phyloP scores from a whole-genome alignment of 441 rosid genomes.

The Flueggea neowawraea region DNA sequence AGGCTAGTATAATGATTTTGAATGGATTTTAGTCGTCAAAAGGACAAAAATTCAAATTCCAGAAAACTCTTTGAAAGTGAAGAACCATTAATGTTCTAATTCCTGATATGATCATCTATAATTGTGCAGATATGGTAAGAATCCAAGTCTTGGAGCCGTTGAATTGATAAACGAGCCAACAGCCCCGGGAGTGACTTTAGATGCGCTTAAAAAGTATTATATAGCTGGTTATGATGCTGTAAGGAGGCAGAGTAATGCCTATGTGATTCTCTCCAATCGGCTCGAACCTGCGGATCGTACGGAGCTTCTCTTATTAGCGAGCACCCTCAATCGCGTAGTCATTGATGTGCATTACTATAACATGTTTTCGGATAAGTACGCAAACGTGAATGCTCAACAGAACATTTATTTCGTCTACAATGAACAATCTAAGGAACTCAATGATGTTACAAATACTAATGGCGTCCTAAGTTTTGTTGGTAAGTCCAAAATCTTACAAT shows the following conservation, averaged over 20 bases:
- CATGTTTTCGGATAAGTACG: conserved; percentile 13
- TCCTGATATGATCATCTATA: background rate
- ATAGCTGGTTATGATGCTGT: conserved; percentile 36
- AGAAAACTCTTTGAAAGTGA: too few relatives aligned
- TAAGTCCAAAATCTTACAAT: conserved; percentile 4
- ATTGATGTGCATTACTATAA: conserved; percentile 50
- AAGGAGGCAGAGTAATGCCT: conserved; percentile 31
- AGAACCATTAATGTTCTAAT: too few relatives aligned
- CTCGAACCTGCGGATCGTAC: conserved; percentile 8
- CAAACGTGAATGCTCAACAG: conserved; percentile 17
- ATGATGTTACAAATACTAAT: conserved; percentile 11
- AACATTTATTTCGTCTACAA: conserved; percentile 27
- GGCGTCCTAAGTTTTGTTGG: conserved; percentile 39
- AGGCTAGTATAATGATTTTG: too few relatives aligned
- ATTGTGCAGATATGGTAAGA: conserved; percentile 19
- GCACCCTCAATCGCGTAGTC: conserved; percentile 16
- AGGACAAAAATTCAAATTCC: too few relatives aligned
- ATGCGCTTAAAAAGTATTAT: conserved; percentile 26
- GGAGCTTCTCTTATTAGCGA: conserved; percentile 29
- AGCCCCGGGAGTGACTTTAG: conserved; percentile 17
- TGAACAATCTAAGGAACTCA: conserved; percentile 13
- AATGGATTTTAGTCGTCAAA: too few relatives aligned
- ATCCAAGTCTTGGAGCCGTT: conserved; percentile 27
- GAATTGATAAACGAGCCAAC: conserved; percentile 40
- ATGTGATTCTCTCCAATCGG: conserved; percentile 36